Evolutionary conservation across 345 rosid genomes (phyloP).

Genomic region (Iberis pinnata): DNA sequence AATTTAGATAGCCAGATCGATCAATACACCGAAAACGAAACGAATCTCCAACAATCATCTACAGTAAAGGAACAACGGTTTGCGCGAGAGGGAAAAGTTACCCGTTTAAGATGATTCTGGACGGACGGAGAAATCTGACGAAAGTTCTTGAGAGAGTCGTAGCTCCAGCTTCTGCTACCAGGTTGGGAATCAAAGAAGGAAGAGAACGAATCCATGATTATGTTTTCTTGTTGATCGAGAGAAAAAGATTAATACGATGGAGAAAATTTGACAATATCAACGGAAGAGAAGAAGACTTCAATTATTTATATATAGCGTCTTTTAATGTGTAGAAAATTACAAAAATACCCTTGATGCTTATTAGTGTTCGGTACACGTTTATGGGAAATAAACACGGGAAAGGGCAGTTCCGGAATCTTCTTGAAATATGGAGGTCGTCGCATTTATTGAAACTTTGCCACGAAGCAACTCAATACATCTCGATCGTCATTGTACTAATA

Average conservation of each 20-base stretch:
- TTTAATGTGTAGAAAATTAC: not conserved
- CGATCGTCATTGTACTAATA: not conserved
- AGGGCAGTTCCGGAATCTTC: conserved; percentile 27
- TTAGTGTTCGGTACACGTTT: not conserved
- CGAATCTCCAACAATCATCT: too few species aligned
- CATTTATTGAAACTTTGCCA: not conserved
- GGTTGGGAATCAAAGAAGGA: conserved; percentile 69
- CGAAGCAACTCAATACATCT: too few species aligned
- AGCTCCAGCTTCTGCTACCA: conserved; percentile 48
- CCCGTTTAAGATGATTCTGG: conserved; percentile 87
- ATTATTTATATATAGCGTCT: not conserved
- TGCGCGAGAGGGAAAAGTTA: conserved; percentile 17
- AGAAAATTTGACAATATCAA: not conserved
- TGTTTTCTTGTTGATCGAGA: not conserved
- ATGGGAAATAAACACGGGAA: not conserved
- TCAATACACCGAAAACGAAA: not conserved
- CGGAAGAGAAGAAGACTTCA: not conserved
- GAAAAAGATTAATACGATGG: not conserved
- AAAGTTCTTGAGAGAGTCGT: conserved; percentile 62
- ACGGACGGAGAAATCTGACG: conserved; percentile 61
- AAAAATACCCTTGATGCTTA: not conserved
- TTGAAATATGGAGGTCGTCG: not conserved
- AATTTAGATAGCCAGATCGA: not conserved
- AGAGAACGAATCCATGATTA: conserved; percentile 62
- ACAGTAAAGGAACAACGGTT: too few species aligned